Conservation (phyloP, 257 asterid species). For the Echium plantagineum region DNA sequence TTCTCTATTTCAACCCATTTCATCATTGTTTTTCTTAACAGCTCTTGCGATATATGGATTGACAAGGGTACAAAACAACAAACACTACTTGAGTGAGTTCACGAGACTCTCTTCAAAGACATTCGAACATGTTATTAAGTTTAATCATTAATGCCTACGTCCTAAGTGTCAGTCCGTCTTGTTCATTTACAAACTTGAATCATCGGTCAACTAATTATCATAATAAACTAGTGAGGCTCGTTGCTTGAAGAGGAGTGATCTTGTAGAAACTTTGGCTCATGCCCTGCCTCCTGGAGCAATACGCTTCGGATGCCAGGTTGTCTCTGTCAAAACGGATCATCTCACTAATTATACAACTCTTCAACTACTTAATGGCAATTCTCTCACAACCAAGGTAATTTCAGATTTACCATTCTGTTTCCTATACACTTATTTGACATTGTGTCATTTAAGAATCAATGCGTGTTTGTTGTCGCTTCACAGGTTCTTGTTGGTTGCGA, state of each 20-base stretch:
- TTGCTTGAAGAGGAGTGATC: conserved; percentile 28
- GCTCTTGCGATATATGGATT: conserved; percentile 17
- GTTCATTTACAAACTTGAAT: neutral
- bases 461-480: neutral
- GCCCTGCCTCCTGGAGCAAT: conserved; percentile 25
- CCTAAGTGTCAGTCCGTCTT: too few relatives aligned
- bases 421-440: neutral
- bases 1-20: too few relatives aligned
- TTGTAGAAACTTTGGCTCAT: conserved; percentile 23
- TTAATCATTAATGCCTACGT: too few relatives aligned
- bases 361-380: conserved; percentile 18
- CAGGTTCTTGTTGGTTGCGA: conserved; percentile 33
- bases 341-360: conserved; percentile 15
- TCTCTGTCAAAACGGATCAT: conserved; percentile 14
- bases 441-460: neutral
- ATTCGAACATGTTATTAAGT: too few relatives aligned
- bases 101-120: too few relatives aligned
- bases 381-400: conserved; percentile 21
- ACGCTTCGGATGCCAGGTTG: conserved; percentile 20
- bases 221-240: conserved; percentile 23
- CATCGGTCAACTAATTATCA: too few relatives aligned
- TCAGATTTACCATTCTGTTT: too few relatives aligned
- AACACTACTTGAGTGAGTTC: conserved; percentile 20
- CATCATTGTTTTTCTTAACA: conserved; percentile 1
- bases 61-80: conserved; percentile 14